Base-by-base conservation (phyloP, 1,139 yeast species). In the Pichia sp. region DNA sequence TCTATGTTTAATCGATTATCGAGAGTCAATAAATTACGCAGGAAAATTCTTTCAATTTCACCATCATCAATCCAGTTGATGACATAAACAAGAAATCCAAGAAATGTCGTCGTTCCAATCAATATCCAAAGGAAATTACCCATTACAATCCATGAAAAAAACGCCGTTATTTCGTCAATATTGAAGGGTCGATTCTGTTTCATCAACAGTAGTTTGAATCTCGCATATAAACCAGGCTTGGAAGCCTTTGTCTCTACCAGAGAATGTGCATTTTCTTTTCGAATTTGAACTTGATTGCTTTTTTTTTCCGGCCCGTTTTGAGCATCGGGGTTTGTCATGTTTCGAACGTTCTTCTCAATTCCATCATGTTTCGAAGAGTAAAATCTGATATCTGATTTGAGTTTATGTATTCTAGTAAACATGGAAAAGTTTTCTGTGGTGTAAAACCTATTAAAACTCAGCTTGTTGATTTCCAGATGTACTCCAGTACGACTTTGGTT, bases 21-120 rank as follows among this genome's bases (percentile, higher is more conserved):
- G 40, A 70, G 63, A 3, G 59, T 55, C 9, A 60, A 43, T 10
- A 61, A 50, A 28, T 55, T 53, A 41, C 52, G 50, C 27, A 61
- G 40, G 28, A 61, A 33, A 32, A 47, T 50, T 42, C 46, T 54
- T 34, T 54, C 58, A 27, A 60, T 38, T 38, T 49, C 48, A n/a
- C 59, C 57, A 43, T 55, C 56, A 28, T 51, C 53, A 38, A 57
- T 42, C 39, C 52, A 40, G 41, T 61, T 58, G 5, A 56, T 50
- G 1, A 59, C 28, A 46, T 61, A 63, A 8, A 63, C 50, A 4
- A 62, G 33, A 34, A 62, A 48, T 3, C 66, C 65, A 23, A 55
- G 69, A 62, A 88, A 90, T 0, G 97, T 87, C 4, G 98, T 92
- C 2, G 97, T 90, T 9, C 92, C 97, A 36, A 88, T 67, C 37